These are phyloP conservation scores for Aquilaria sinensis DNA, from an alignment of 345 rosid species.

Conservation along the genomic window DNA sequence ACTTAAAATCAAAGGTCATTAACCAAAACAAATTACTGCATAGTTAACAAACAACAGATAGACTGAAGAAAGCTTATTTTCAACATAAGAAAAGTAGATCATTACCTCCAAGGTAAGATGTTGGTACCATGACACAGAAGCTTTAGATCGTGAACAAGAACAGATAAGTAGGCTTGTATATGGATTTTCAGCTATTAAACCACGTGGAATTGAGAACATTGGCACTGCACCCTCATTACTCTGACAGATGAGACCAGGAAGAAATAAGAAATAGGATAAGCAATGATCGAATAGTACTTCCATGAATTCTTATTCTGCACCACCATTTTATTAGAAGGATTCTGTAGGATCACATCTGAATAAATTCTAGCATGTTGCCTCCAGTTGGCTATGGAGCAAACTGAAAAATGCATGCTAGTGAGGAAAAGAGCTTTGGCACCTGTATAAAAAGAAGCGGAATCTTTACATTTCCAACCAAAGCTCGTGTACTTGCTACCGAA, in stretches of 20 bases:
- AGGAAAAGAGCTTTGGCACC: slow-evolving; percentile 27
- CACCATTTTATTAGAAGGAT: no score
- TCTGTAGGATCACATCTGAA: no score
- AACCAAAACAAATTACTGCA: neutral
- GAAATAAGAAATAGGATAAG: no score
- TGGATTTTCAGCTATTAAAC: slow-evolving; percentile 89
- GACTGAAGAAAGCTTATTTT: no score
- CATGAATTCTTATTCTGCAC: no score
- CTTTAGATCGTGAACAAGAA: slow-evolving; percentile 45
- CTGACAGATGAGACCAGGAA: slow-evolving; percentile 33
- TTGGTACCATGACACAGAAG: slow-evolving; percentile 73
- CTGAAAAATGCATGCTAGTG: no score
- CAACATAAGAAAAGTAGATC: slow-evolving; percentile 12
- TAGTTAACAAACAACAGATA: neutral
- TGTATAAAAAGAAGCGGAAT: slow-evolving; percentile 92
- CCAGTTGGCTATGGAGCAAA: no score
- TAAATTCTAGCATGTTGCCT: no score
- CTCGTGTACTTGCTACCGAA: slow-evolving; percentile 61
- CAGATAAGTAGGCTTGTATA: slow-evolving; percentile 79
- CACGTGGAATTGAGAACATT: slow-evolving; percentile 59
- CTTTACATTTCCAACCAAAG: slow-evolving; percentile 65
- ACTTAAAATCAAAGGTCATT: slow-evolving; percentile 7
- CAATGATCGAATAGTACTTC: no score
- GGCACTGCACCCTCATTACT: slow-evolving; percentile 75
- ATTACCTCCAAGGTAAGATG: slow-evolving; percentile 75